Evolutionary conservation across 2,329 filamentous ascomycete genomes (phyloP), one percentile per base, ranked within the genome.

Genomic region (Phoma sp.): DNA sequence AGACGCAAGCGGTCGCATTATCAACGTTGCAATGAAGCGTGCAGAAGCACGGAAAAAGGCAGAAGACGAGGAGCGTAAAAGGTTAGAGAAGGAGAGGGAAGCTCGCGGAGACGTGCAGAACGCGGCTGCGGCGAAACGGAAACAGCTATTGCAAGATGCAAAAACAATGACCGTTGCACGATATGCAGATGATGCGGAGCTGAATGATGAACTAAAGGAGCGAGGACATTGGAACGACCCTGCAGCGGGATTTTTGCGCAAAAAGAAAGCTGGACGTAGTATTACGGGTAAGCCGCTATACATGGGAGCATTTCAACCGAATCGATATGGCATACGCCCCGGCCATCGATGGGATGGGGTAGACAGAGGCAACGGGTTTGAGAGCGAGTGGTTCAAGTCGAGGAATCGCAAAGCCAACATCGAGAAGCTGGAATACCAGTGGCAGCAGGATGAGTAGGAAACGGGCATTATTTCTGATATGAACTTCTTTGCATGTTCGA

Each of bases 291-390:
- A 83, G 61, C 91, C 89, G 4, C 73, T 90, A 4, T 99, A 98
- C 73, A 79, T 86, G 56, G 95, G 93, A 0, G 83, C 88, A 0
- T 90, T 89, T 50, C 84, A 90, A 68, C 95, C 95, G 37, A 99
- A 99, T 81, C 84, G 95, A 17, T 98, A 98, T 77, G 91, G 91
- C 1, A 98, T 99, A 57, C 83, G 88, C 56, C 95, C 95, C 0
- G 96, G 95, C 0, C 92, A 96, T 78, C 82, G 91, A 61, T 99
- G 95, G 95, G 95, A 99, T 80, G 95, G 96, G 5, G 95, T 99
- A 15, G 95, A 99, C 80, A 83, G 95, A 61, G 83, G 91, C 17
- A 99, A 92, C 77, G 93, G 93, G 0, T 98, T 97, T 72, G 95
- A 99, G 78, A 89, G 86, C 58, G 89, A 97, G 71, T 90, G 93